Conservation (phyloP, 1,284 basidiomycete species). For the Porodaedalea pini region DNA sequence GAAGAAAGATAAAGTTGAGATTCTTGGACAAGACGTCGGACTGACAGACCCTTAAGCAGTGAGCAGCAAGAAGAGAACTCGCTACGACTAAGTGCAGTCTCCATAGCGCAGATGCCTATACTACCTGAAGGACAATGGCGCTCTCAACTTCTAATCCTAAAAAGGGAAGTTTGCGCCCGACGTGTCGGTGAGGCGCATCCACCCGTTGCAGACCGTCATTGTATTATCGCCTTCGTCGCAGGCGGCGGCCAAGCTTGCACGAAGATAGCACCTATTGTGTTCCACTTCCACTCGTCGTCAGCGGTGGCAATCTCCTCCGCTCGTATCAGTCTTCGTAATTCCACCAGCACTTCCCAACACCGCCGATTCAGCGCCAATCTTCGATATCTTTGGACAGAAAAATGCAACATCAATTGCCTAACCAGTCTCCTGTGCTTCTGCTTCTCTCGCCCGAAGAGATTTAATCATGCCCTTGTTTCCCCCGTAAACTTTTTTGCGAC, state of each 20-base stretch:
- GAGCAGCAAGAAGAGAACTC: slow-evolving; percentile 14
- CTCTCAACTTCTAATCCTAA: slow-evolving; percentile 6
- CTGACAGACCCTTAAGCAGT: slow-evolving; percentile 12
- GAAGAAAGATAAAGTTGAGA: slow-evolving; percentile 18
- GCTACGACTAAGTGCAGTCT: slow-evolving; percentile 19
- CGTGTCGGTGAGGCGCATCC: slow-evolving; percentile 9
- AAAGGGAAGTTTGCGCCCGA: slow-evolving; percentile 13
- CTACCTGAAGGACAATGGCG: slow-evolving; percentile 20
- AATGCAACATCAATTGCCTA: slow-evolving; percentile 18
- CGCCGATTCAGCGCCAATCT: slow-evolving; percentile 5
- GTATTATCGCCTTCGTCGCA: slow-evolving; percentile 11
- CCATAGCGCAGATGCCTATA: slow-evolving; percentile 17
- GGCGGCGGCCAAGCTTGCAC: slow-evolving; percentile 15
- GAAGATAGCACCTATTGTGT: slow-evolving; percentile 20
- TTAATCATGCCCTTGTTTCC: slow-evolving; percentile 18
- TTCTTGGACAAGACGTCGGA: slow-evolving; percentile 15
- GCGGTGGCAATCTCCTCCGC: slow-evolving; percentile 8
- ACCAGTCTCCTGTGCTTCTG: slow-evolving; percentile 14
- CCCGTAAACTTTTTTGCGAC: slow-evolving; percentile 12
- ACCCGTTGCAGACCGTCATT: slow-evolving; percentile 6
- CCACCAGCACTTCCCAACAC: neutral
- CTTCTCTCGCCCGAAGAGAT: slow-evolving; percentile 3
- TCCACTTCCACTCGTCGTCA: slow-evolving; percentile 16
- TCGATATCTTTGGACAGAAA: slow-evolving; percentile 7
- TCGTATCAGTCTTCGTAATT: slow-evolving; percentile 6